Percentiles rank a stretch among this genome's conserved stretches.
Evolutionary conservation across 495 filamentous ascomycete genomes (phyloP).

Genomic region (Podospora pseudoanserina): DNA sequence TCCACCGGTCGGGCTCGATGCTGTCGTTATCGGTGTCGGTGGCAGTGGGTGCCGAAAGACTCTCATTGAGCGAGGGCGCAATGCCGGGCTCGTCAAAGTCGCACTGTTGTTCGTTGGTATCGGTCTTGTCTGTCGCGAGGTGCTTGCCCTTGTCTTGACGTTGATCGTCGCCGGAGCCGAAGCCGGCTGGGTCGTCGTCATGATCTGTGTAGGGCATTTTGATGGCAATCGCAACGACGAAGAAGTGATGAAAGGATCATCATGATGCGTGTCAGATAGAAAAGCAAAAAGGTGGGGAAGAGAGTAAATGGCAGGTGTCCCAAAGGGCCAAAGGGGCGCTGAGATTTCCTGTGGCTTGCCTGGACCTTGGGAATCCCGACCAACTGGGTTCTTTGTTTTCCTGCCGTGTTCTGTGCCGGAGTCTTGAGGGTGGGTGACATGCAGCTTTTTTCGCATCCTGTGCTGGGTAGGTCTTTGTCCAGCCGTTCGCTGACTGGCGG

Average conservation of each 20-base stretch:
- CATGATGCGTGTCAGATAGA: not conserved
- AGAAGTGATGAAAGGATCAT: not conserved
- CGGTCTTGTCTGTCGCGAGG: not conserved
- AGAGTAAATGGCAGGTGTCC: not conserved
- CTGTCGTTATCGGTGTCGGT: not conserved
- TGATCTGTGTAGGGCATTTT: not conserved
- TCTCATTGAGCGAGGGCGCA: not conserved
- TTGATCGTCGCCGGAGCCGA: not conserved
- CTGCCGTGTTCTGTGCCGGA: not conserved
- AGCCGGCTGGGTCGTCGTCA: not conserved
- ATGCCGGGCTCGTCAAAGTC: not conserved
- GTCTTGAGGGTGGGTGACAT: not conserved
- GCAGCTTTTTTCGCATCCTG: not conserved
- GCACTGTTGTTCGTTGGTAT: not conserved
- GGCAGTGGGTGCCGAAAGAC: not conserved
- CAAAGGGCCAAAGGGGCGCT: not conserved
- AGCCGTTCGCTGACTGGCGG: not conserved
- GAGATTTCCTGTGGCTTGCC: not conserved
- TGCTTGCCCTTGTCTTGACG: not conserved
- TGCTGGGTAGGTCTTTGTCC: not conserved
- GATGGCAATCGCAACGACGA: not conserved
- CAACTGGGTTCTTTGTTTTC: not conserved
- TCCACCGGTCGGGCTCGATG: conserved; percentile 12
- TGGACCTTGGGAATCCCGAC: not conserved
- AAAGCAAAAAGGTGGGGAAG: not conserved